These are phyloP conservation scores for Rosa chinensis DNA, from an alignment of 306 rosid genomes.

Conservation along the genomic window DNA sequence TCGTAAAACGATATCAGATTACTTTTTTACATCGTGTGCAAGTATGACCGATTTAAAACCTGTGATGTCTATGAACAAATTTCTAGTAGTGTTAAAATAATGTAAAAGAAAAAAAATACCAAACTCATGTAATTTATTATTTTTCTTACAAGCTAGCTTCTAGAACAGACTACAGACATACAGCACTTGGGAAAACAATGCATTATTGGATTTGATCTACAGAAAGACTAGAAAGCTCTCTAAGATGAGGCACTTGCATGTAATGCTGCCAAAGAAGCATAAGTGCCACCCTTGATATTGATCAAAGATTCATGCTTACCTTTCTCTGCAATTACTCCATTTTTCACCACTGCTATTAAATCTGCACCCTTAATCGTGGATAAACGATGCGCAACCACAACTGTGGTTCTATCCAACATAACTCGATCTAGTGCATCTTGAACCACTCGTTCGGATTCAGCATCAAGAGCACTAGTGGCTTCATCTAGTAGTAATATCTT, in stretches of 20 bases:
- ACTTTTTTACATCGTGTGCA: too few species aligned
- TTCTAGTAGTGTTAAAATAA: too few species aligned
- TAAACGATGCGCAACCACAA: background rate
- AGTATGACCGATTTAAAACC: too few species aligned
- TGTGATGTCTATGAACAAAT: too few species aligned
- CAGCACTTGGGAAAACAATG: background rate
- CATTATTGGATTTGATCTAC: background rate
- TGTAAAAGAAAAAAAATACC: too few species aligned
- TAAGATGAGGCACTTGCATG: background rate
- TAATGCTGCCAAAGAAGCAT: background rate
- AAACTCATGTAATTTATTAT: too few species aligned
- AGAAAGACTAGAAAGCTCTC: background rate
- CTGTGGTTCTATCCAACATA: background rate
- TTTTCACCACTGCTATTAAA: background rate
- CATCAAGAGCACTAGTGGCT: slow-evolving; percentile 5
- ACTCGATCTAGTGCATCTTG: slow-evolving; percentile 1
- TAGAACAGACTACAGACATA: too few species aligned
- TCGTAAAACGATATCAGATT: too few species aligned
- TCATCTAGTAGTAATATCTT: background rate
- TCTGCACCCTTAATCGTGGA: background rate
- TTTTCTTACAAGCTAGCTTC: too few species aligned
- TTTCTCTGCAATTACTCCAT: slow-evolving; percentile 7
- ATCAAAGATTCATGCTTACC: background rate
- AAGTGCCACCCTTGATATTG: background rate
- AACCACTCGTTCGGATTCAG: slow-evolving; percentile 1